Base-by-base conservation (phyloP, 352 stramenopile genomes). In the Saprolegnia diclina region DNA sequence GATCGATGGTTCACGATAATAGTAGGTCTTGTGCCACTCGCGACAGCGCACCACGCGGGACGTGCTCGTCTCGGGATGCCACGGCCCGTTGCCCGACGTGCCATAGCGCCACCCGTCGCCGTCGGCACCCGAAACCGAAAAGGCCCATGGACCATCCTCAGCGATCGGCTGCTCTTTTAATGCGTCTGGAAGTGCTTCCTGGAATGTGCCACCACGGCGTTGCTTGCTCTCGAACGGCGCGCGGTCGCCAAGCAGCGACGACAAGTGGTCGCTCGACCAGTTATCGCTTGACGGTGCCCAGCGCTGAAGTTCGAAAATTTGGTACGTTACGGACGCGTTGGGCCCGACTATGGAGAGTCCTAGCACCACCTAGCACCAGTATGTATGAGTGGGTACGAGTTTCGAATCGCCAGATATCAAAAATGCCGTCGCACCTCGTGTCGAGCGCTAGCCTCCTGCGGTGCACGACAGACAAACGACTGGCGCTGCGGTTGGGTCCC, bases 231-330 rank as follows among this genome's bases (percentile, higher is more conserved):
- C 18, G 18, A 37, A 67, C 26, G 62, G 29, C 26, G 29, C 9
- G 9, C 35, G 62, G 45, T 67, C 62, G 13, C 35, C 26, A 18
- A 64, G 35, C 18, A 64, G 19, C 3, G 7, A 19, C 19, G 14
- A 56, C 18, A 67, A 44, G 50, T 67, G 9, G 4, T 22, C 16
- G 13, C 24, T 40, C 18, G 13, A 14, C 62, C 62, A 67, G 5
- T 40, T 40, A 4, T 26, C 38, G 5, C n/a, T 54, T 4, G 42
- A 19, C 9, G 42, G 35, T 19, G 19, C 50, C 35, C 62, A 54
- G 9, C 62, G 62, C 32, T 67, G 14, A 19, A 57, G 26, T 26
- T 67, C 62, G 35, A 37, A 67, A 16, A 64, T 52, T 29, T 64
- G 22, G 18, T 22, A 18, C 56, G 26, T 44, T 5, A 64, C n/a